Evolutionary conservation across 2,329 filamentous ascomycete genomes (phyloP), one percentile per base, ranked within the genome.

Genomic region (Cytospora mali): DNA sequence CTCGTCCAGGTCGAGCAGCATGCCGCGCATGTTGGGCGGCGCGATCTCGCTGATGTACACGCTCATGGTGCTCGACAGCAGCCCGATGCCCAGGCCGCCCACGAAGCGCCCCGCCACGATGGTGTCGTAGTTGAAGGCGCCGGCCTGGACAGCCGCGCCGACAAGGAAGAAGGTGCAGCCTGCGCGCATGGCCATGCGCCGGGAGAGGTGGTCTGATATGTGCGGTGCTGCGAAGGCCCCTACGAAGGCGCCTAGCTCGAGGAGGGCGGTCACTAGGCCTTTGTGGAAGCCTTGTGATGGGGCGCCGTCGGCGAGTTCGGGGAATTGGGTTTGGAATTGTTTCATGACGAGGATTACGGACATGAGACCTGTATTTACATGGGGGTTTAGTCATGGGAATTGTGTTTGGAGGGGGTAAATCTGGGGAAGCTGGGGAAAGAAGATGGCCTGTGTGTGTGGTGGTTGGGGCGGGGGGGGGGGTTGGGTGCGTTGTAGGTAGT

Each of bases 221-320:
- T 81, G 81, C 0, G 83, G 82, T 29, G 78, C 80, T 68, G 80
- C 78, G 42, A 87, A 71, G 5, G 79, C 78, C 46, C 84, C 84
- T 23, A 84, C 69, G 80, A 83, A 85, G 50, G 83, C 84, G 53
- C 84, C 84, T 3, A 87, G 76, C 69, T 84, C 81, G 31, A 86
- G 76, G 67, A 82, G 79, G 3, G 76, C 69, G 1, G 73, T 75
- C 66, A 75, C 50, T 2, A 60, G 58, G 49, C 58, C 58, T 50
- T 60, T 60, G 49, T 60, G 46, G 58, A 60, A 60, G 2, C 58
- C 58, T 23, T 60, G 58, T 14, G 58, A 60, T 9, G 58, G 10
- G 2, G 50, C 35, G 28, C 50, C 58, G 28, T 60, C 58, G 2
- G 58, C 49, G 27, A 60, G 58, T 16, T 60, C 25, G 33, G 58